Conservation (phyloP, 2,329 filamentous ascomycete genomes). For the Fusarium neocosmosporiellum region DNA sequence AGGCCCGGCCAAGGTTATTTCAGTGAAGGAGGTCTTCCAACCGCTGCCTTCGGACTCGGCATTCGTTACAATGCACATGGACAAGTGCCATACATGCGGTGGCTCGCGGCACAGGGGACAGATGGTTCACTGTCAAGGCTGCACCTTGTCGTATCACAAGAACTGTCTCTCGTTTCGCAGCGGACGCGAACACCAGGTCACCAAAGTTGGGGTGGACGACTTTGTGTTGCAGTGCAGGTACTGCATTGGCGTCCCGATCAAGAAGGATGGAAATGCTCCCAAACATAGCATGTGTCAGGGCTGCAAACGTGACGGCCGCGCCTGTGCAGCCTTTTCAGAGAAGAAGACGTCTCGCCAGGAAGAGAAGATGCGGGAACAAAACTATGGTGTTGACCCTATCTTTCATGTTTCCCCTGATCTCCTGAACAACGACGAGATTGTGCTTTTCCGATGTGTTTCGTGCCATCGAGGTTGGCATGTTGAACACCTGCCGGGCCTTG, state of each 20-base stretch:
- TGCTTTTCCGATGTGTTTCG: slow-evolving; percentile 83
- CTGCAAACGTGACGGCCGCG: slow-evolving; percentile 72
- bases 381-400: slow-evolving; percentile 81
- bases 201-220: slow-evolving; percentile 79
- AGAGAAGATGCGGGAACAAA: slow-evolving; percentile 83
- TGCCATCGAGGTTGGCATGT: slow-evolving; percentile 88
- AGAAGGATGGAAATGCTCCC: slow-evolving; percentile 77
- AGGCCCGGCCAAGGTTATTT: slow-evolving; percentile 65
- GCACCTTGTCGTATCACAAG: slow-evolving; percentile 85
- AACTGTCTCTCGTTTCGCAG: slow-evolving; percentile 80
- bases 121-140: slow-evolving; percentile 91
- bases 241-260: slow-evolving; percentile 76
- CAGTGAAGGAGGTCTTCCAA: slow-evolving; percentile 80
- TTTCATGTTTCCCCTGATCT: slow-evolving; percentile 69
- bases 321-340: slow-evolving; percentile 80
- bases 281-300: slow-evolving; percentile 76
- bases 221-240: slow-evolving; percentile 93
- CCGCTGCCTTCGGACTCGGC: slow-evolving; percentile 67
- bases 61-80: slow-evolving; percentile 78
- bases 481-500: slow-evolving; percentile 76
- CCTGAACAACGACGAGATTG: slow-evolving; percentile 79
- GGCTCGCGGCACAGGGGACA: slow-evolving; percentile 64
- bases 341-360: slow-evolving; percentile 83
- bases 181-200: slow-evolving; percentile 85
- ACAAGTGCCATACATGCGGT: slow-evolving; percentile 77